phyloP scores from a whole-genome alignment of 2,329 filamentous ascomycete genomes.

The Rhynchosporium secalis region DNA sequence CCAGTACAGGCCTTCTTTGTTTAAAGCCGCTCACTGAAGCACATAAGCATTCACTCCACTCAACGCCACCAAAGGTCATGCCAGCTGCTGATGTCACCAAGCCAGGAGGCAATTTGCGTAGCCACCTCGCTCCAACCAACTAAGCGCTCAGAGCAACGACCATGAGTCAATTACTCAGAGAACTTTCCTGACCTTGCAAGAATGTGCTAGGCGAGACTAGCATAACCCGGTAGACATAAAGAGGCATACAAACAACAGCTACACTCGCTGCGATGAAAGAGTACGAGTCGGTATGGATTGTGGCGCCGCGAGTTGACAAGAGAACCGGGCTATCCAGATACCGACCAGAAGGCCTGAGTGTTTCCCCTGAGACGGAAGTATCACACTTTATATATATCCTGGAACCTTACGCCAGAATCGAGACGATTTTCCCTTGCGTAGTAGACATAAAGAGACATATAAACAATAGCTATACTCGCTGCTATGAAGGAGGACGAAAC shows the following conservation, averaged over 20 bases:
- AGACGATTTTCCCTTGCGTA: not conserved
- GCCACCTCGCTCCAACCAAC: no score
- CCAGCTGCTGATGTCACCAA: no score
- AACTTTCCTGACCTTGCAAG: no score
- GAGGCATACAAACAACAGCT: conserved; percentile 77
- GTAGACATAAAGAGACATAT: conserved; percentile 59
- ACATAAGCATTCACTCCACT: no score
- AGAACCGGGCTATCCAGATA: conserved; percentile 53
- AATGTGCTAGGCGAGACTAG: no score
- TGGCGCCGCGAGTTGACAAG: conserved; percentile 48
- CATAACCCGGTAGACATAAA: conserved; percentile 6
- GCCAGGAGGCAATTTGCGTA: no score
- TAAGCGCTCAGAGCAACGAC: no score
- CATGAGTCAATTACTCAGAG: no score
- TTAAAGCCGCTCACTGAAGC: no score
- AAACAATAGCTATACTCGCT: conserved; percentile 78
- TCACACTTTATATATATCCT: conserved; percentile 52
- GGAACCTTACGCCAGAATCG: not conserved
- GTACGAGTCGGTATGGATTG: conserved; percentile 39
- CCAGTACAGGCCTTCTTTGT: no score
- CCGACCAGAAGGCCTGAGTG: conserved; percentile 51
- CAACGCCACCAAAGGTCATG: no score
- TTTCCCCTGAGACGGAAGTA: conserved; percentile 57
- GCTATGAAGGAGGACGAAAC: conserved; percentile 74
- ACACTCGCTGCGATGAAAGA: conserved; percentile 92